Evolutionary conservation across 352 stramenopile genomes (phyloP), one percentile per base, ranked within the genome.

Genomic region (Globisporangium heterothallicum): DNA sequence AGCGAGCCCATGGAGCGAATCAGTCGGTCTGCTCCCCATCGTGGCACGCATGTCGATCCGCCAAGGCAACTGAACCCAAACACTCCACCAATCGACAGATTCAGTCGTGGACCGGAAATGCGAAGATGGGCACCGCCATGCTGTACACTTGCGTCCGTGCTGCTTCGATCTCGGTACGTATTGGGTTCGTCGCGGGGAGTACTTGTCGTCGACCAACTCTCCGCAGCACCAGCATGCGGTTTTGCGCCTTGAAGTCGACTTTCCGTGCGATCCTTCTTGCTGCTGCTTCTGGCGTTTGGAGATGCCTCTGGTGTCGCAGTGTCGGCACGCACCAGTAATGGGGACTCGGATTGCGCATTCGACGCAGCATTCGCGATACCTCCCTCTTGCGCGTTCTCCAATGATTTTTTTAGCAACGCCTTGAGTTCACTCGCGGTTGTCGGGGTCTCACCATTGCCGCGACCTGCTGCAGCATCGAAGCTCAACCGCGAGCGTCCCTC

Each of bases 341-440:
- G 65, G 1, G 74, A 65, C 25, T 81, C 68, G 6, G 59, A 67
- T 13, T 63, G 49, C 5, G 72, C 63, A 48, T 43, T 66, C 19
- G 51, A 41, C 12, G 61, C 40, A 2, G 22, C 30, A 35, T 77
- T 77, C 9, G 64, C 55, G 5, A 60, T 13, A 1, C 42, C 64
- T 18, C 13, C 12, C 7, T 51, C 24, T 19, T 42, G 42, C 25
- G 47, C 42, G 7, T 42, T 36, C 16, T 32, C 19, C 8, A 61
- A 38, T 5, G 53, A 41, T 12, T 61, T 42, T 35, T 35, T 48
- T n/a, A 64, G 44, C 18, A 64, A 41, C 30, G 44, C 26, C 16
- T 64, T 64, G 29, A 57, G 58, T 21, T 64, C 58, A 22, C 53
- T 61, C 38, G 40, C 46, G 4, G 29, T 50, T 0, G 45, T 49